Evolutionary conservation across 2,329 filamentous ascomycete genomes (phyloP).

Genomic region (Botryotinia convoluta): DNA sequence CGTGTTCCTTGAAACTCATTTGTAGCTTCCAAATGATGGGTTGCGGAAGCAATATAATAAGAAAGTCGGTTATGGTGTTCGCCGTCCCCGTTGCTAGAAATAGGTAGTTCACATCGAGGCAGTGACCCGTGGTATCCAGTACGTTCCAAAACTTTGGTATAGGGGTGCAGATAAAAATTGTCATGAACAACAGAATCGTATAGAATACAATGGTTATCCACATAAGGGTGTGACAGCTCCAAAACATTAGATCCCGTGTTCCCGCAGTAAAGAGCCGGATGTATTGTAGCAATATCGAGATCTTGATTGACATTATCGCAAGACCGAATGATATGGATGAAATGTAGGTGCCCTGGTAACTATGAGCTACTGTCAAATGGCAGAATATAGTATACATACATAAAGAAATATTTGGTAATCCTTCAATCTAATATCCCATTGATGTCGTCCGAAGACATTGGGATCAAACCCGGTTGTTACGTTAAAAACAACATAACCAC

Average conservation of each 20-base stretch:
- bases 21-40: background rate
- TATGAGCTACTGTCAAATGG: background rate
- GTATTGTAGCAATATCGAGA: slow-evolving; percentile 9
- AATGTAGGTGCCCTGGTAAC: background rate
- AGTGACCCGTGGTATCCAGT: background rate
- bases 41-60: slow-evolving; percentile 3
- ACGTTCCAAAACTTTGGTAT: slow-evolving; percentile 4
- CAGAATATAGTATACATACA: background rate
- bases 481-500: background rate
- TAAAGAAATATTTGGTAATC: slow-evolving; percentile 2
- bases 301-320: slow-evolving; percentile 9
- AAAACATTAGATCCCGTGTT: background rate
- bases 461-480: background rate
- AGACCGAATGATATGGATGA: slow-evolving; percentile 9
- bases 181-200: background rate
- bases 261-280: background rate
- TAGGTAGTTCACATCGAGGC: background rate
- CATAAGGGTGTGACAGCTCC: slow-evolving; percentile 6
- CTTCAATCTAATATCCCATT: slow-evolving; percentile 7
- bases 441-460: background rate
- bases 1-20: slow-evolving; percentile 8
- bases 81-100: background rate
- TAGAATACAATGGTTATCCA: background rate
- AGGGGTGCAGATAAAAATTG: background rate
- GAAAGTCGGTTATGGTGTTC: background rate